Evolutionary conservation across 257 asterid genomes (phyloP).

Genomic region (Ilex aquifolium): DNA sequence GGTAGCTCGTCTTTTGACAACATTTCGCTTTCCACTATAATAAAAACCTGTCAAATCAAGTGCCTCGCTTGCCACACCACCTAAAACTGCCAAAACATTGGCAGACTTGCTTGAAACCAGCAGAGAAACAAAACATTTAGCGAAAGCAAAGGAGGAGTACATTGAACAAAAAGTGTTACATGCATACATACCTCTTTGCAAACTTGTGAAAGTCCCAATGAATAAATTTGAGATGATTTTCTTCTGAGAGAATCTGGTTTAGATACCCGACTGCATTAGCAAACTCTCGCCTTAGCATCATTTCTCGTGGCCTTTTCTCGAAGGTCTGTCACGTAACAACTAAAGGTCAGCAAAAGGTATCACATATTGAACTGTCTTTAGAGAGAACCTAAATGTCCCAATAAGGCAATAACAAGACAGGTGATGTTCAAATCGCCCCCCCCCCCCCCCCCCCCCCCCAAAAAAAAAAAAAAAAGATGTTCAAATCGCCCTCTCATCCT

Average conservation of each 20-base stretch:
- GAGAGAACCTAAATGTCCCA: not conserved
- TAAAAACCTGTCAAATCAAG: slow-evolving; percentile 92
- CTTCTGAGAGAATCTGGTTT: slow-evolving; percentile 82
- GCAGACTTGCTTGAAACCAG: slow-evolving; percentile 84
- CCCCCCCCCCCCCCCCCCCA: too few relatives aligned
- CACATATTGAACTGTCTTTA: not conserved
- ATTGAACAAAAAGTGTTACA: slow-evolving; percentile 11
- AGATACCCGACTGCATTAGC: slow-evolving; percentile 93
- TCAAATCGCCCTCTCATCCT: too few relatives aligned
- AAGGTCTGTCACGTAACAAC: slow-evolving; percentile 60
- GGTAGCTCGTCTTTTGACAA: slow-evolving; percentile 45
- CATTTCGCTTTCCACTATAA: slow-evolving; percentile 73
- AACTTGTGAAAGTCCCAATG: slow-evolving; percentile 99
- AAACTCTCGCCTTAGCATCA: slow-evolving; percentile 99
- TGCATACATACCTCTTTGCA: slow-evolving; percentile 66
- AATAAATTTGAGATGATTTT: slow-evolving; percentile 74
- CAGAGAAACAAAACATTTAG: slow-evolving; percentile 19
- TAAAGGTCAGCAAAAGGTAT: slow-evolving; percentile 2
- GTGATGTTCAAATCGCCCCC: too few relatives aligned
- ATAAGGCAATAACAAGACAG: not conserved
- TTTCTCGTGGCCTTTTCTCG: slow-evolving; percentile 97
- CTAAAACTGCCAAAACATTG: slow-evolving; percentile 96
- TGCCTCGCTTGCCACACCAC: slow-evolving; percentile 96
- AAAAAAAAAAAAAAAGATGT: too few relatives aligned
- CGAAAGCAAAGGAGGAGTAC: slow-evolving; percentile 16